Evolutionary conservation across 495 filamentous ascomycete genomes (phyloP).

Genomic region (Aspergillus wentii): DNA sequence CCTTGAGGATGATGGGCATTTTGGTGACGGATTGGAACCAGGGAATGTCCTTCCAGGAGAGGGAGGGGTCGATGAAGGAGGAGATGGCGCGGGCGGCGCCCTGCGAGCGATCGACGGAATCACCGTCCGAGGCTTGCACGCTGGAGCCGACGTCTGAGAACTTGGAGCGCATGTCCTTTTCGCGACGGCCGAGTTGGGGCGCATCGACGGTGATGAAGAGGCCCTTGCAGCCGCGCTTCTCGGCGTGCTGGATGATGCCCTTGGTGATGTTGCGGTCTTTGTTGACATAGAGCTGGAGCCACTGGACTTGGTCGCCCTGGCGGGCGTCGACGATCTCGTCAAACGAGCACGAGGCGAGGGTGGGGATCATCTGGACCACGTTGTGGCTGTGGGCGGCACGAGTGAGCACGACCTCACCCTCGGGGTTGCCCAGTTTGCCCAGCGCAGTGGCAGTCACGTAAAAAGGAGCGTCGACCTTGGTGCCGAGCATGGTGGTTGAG

Average conservation of each 20-base stretch:
- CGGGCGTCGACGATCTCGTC: conserved; percentile 92
- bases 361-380: conserved; percentile 95
- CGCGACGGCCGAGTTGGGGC: conserved; percentile 87
- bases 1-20: conserved; percentile 97
- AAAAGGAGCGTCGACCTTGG: conserved; percentile 75
- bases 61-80: conserved; percentile 87
- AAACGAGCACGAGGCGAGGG: conserved; percentile 94
- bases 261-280: conserved; percentile 89
- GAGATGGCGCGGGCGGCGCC: conserved; percentile 91
- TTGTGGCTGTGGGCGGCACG: conserved; percentile 77
- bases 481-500: conserved; percentile 85
- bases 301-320: conserved; percentile 79
- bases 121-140: conserved; percentile 62
- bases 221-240: conserved; percentile 87
- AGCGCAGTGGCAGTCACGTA: conserved; percentile 92
- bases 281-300: conserved; percentile 98
- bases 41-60: conserved; percentile 91
- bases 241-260: conserved; percentile 86
- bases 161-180: conserved; percentile 94
- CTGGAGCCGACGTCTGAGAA: conserved; percentile 82
- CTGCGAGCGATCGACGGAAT: conserved; percentile 74
- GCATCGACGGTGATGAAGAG: conserved; percentile 99
- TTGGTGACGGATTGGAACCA: conserved; percentile 91
- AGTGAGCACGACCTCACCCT: conserved; percentile 89
- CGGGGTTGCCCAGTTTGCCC: conserved; percentile 83